Base-by-base conservation (phyloP, 2,329 filamentous ascomycete species). In the Karstenula rhodostoma region DNA sequence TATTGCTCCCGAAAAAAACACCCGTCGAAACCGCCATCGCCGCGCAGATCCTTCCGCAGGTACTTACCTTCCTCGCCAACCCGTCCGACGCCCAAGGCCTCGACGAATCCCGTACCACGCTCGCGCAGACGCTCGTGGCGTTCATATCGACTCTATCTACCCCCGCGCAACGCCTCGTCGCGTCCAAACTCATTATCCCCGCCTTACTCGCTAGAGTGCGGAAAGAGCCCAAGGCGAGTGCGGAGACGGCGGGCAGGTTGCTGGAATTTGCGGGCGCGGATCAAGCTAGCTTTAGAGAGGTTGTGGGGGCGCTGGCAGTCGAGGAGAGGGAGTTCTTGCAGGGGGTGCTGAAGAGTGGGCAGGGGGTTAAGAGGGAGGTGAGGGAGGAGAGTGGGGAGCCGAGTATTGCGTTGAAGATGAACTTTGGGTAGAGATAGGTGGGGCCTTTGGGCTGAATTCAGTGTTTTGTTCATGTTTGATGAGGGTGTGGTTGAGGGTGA, bases 391-490 rank as follows among this genome's bases (percentile, higher is more conserved):
- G 81, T 51, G 81, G 78, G 46, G 82, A 83, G 77, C 95, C 95
- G 13, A 95, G 84, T 64, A 99, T 99, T 83, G 93, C 93, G 56
- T 79, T 99, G 73, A 95, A 96, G 85, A 96, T 98, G 91, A 85
- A 97, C 77, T 98, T 99, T 84, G 66, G 67, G 19, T 44, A 54
- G 33, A 6, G 47, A n/a, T 13, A 2, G 25, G 27, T 6, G 44
- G 19, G 6, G 40, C 40, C 40, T 43, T 43, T 5, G 19, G 40
- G n/a, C n/a, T 43, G 40, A 43, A 43, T 22, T 40, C 15, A 40
- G 7, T 40, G 13, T 40, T 40, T 40, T n/a, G n/a, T n/a, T n/a
- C n/a, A n/a, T n/a, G n/a, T n/a, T n/a, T n/a, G n/a, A n/a, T n/a
- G n/a, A n/a, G n/a, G n/a, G n/a, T n/a, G n/a, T n/a, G n/a, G n/a